Evolutionary conservation across 257 asterid genomes (phyloP).

Genomic region (Solanum pinnatisectum): DNA sequence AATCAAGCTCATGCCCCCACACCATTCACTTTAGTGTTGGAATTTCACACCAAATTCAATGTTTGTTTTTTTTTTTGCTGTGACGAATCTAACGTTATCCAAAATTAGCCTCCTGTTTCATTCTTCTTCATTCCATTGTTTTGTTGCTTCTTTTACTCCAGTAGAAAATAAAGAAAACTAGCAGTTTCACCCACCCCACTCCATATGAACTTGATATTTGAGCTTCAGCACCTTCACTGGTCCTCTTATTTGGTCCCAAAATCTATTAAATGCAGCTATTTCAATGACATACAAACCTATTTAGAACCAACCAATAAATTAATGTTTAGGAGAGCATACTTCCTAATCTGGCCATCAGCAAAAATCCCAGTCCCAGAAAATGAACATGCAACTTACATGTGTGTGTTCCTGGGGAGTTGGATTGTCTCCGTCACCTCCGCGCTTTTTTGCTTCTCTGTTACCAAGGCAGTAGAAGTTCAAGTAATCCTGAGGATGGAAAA

Average conservation of each 20-base stretch:
- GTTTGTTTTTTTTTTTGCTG: neutral
- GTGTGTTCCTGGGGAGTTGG: slow-evolving; percentile 7
- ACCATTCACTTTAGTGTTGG: neutral
- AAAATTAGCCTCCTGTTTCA: neutral
- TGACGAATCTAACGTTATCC: neutral
- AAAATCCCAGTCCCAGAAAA: neutral
- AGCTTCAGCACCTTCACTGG: neutral
- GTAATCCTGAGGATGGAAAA: slow-evolving; percentile 37
- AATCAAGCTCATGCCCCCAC: neutral
- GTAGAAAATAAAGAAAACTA: neutral
- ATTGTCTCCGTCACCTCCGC: neutral
- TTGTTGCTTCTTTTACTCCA: neutral
- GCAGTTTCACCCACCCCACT: neutral
- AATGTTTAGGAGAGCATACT: neutral
- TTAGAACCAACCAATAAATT: neutral
- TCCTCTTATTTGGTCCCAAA: neutral
- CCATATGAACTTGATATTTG: neutral
- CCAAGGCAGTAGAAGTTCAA: slow-evolving; percentile 49
- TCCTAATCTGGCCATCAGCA: neutral
- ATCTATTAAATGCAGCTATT: neutral
- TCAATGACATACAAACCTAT: neutral
- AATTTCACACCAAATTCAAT: neutral
- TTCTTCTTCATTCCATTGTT: neutral
- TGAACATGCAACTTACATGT: neutral
- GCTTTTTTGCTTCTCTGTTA: slow-evolving; percentile 22